Conservation (phyloP, 2,329 filamentous ascomycete species). For the Penicillium hesseltinei region DNA sequence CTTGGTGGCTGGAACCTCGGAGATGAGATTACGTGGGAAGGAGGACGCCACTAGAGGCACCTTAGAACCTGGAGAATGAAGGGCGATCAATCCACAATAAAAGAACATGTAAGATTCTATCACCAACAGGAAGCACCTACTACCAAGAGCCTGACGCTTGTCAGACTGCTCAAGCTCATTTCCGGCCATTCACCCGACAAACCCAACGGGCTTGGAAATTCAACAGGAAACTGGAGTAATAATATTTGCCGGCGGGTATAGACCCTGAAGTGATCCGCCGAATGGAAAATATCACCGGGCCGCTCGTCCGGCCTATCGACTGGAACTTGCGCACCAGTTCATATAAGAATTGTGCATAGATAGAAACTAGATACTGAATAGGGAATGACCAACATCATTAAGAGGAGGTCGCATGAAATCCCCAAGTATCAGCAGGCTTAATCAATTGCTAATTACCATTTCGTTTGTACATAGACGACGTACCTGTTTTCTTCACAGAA, state of each 20-base stretch:
- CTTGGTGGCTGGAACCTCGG: neutral
- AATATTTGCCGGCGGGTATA: neutral
- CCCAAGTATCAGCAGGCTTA: neutral
- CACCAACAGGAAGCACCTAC: neutral
- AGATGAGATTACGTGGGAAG: neutral
- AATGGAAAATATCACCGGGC: neutral
- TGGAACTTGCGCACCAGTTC: neutral
- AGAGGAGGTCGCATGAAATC: neutral
- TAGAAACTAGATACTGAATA: neutral
- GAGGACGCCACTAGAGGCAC: neutral
- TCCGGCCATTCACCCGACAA: neutral
- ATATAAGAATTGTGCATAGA: neutral
- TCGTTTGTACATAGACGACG: neutral
- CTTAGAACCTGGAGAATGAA: neutral
- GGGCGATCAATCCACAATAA: neutral
- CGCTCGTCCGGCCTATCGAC: neutral
- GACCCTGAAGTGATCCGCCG: neutral
- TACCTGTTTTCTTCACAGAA: neutral
- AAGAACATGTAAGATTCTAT: neutral
- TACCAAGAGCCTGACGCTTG: neutral
- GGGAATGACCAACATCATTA: neutral
- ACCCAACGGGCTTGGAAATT: neutral
- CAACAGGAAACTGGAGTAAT: neutral
- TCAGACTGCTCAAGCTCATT: neutral
- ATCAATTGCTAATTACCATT: neutral